Percentiles rank a stretch among this genome's conserved stretches.
Conservation (phyloP, 805 yeast species). For the Nakazawaea sp. region DNA sequence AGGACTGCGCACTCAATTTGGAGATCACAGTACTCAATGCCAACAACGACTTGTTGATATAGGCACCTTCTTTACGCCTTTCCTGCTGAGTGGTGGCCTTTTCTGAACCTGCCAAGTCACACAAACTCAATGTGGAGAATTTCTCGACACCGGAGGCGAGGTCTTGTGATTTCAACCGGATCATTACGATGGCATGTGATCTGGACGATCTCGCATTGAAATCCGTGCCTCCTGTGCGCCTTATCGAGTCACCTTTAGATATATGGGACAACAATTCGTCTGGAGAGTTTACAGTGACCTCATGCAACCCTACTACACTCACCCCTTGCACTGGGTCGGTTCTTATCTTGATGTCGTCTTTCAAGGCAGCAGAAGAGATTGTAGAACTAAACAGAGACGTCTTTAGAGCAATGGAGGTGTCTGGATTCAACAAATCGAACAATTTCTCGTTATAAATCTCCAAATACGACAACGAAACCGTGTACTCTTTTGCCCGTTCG, state of each 20-base stretch:
- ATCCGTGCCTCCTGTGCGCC: slow-evolving; percentile 86
- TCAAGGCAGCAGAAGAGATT: neutral
- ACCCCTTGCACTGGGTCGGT: slow-evolving; percentile 61
- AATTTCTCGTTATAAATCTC: slow-evolving; percentile 87
- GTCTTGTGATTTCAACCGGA: slow-evolving; percentile 46
- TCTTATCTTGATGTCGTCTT: slow-evolving; percentile 62
- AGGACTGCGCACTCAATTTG: slow-evolving; percentile 45
- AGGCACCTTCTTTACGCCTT: slow-evolving; percentile 90
- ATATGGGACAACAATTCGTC: slow-evolving; percentile 57
- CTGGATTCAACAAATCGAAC: slow-evolving; percentile 59
- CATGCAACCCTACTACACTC: slow-evolving; percentile 65
- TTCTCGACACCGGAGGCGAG: slow-evolving; percentile 28
- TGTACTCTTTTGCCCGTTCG: slow-evolving; percentile 23
- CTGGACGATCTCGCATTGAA: slow-evolving; percentile 83
- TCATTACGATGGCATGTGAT: slow-evolving; percentile 83
- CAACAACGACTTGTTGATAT: slow-evolving; percentile 81
- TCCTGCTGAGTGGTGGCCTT: slow-evolving; percentile 70
- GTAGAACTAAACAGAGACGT: slow-evolving; percentile 8
- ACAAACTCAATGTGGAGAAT: slow-evolving; percentile 65
- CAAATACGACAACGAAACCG: slow-evolving; percentile 61
- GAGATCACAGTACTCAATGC: slow-evolving; percentile 93
- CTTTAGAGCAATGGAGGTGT: slow-evolving; percentile 18
- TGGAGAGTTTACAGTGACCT: slow-evolving; percentile 47
- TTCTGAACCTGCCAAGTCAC: slow-evolving; percentile 98
- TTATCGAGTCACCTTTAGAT: slow-evolving; percentile 59